Evolutionary conservation across 202 grass and related monocot species (phyloP).

Genomic region (Dendrocalamus latiflorus): DNA sequence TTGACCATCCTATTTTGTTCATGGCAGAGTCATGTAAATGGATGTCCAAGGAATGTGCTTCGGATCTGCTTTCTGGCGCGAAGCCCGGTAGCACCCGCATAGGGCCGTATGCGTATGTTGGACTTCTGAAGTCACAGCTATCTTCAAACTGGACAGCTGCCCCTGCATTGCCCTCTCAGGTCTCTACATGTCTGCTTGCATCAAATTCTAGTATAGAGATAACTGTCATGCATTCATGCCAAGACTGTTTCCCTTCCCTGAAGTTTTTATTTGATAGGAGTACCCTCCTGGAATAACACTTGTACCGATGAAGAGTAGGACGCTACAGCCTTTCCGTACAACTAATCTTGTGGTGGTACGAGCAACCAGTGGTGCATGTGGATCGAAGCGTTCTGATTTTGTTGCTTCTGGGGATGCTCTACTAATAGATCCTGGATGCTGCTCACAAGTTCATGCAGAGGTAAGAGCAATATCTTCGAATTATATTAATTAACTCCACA

Average conservation of each 20-base stretch:
- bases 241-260: constrained; percentile 6
- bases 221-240: background rate
- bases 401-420: constrained; percentile 59
- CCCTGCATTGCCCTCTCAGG: constrained; percentile 54
- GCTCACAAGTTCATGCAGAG: constrained; percentile 55
- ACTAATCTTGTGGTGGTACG: constrained; percentile 80
- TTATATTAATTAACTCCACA: background rate
- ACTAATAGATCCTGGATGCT: constrained; percentile 91
- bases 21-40: constrained; percentile 65
- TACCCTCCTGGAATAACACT: constrained; percentile 87
- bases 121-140: constrained; percentile 33
- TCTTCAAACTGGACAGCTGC: constrained; percentile 7
- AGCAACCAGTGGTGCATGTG: constrained; percentile 22
- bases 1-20: background rate
- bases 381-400: constrained; percentile 26
- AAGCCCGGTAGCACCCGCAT: constrained; percentile 46
- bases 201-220: background rate
- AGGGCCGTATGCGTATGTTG: constrained; percentile 48
- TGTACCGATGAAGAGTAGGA: constrained; percentile 94
- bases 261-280: constrained; percentile 47
- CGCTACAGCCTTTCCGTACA: constrained; percentile 61
- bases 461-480: constrained; percentile 34
- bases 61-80: constrained; percentile 39
- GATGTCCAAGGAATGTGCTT: constrained; percentile 55
- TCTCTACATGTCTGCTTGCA: constrained; percentile 6